Evolutionary conservation across 2,329 filamentous ascomycete species (phyloP), one percentile per base, ranked within the genome.

Genomic region (Raffaelea albimanens): DNA sequence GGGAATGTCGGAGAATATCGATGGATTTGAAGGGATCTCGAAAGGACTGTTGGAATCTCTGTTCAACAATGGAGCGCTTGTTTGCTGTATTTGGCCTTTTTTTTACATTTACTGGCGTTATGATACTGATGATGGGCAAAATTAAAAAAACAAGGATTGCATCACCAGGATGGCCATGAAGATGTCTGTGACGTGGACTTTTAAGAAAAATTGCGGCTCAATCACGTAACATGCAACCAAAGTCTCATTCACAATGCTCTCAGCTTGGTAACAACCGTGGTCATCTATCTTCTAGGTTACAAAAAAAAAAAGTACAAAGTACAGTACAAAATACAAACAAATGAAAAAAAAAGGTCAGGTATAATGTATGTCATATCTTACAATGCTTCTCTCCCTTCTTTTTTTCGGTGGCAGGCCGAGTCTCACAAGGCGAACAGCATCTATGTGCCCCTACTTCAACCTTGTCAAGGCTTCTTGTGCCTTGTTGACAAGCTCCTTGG

Each of bases 391-490:
- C 34, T 16, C 34, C 13, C 34, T 16, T 16, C 34, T 38, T 38
- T 19, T 16, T 16, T 16, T 8, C 25, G 25, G 7, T 13, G 25
- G 25, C 25, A 7, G n/a, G n/a, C n/a, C n/a, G n/a, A n/a, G n/a
- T n/a, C n/a, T n/a, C n/a, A n/a, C n/a, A n/a, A n/a, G n/a, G n/a
- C n/a, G n/a, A n/a, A n/a, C n/a, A n/a, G n/a, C n/a, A n/a, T n/a
- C n/a, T n/a, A n/a, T n/a, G 25, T 13, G 25, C 25, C 13, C 34
- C 8, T 29, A 54, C 44, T 48, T 47, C 23, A 80, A 58, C 43
- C 63, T 64, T 51, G 61, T 56, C 40, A 80, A 61, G 13, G 73
- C 68, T 44, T 74, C 66, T 53, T 72, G 64, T 2, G 75, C 76
- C 57, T 64, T 68, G n/a, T 61, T 58, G 8, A 80, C 64, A 22